These are phyloP conservation scores for Penicillium corylophilum DNA, from an alignment of 2,329 filamentous ascomycete species.

Conservation along the genomic window DNA sequence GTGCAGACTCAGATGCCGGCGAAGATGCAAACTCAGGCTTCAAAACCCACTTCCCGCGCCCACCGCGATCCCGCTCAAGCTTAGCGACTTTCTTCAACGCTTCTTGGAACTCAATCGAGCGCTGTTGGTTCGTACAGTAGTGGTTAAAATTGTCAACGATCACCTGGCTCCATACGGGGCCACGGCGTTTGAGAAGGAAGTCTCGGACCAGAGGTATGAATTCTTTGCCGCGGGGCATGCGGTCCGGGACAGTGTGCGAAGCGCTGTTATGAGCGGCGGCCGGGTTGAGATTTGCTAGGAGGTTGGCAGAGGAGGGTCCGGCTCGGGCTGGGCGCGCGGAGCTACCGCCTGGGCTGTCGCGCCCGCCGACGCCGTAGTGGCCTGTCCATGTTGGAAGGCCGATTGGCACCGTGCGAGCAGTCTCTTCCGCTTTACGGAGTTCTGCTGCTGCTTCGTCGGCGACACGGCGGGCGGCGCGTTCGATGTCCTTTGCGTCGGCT, in stretches of 20 bases:
- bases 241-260: conserved; percentile 42
- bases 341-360: conserved; percentile 43
- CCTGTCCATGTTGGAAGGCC: conserved; percentile 95
- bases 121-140: conserved; percentile 67
- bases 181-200: conserved; percentile 76
- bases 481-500: conserved; percentile 75
- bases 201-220: conserved; percentile 72
- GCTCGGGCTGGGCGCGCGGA: conserved; percentile 34
- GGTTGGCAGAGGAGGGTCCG: conserved; percentile 42
- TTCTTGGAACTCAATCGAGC: conserved; percentile 76
- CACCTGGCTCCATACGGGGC: conserved; percentile 77
- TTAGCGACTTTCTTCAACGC: conserved; percentile 75
- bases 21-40: conserved; percentile 54
- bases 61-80: conserved; percentile 52
- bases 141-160: conserved; percentile 87
- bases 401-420: conserved; percentile 70
- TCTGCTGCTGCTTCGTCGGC: conserved; percentile 75
- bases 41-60: conserved; percentile 58
- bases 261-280: conserved; percentile 7
- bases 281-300: conserved; percentile 41
- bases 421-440: conserved; percentile 69
- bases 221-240: conserved; percentile 54
- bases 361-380: conserved; percentile 72
- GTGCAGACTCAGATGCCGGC: conserved; percentile 46
- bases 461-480: conserved; percentile 76